Conservation (phyloP, 2,329 filamentous ascomycete species). For the Drechslerella dactyloides region DNA sequence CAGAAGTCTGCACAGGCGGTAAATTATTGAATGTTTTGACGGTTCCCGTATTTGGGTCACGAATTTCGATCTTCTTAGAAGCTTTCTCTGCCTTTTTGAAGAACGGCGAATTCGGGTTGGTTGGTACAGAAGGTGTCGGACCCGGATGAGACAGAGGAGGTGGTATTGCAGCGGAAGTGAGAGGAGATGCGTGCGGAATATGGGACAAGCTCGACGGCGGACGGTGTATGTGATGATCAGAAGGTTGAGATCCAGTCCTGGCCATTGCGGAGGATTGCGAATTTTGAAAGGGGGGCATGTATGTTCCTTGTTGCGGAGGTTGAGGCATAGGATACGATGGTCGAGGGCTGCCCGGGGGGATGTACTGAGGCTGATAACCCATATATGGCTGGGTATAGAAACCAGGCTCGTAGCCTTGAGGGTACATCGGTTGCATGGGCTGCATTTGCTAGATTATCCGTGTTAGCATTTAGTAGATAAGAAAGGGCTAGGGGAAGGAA, state of each 20-base stretch:
- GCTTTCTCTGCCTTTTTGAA: constrained; percentile 64
- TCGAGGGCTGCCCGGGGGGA: constrained; percentile 61
- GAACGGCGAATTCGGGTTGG: constrained; percentile 65
- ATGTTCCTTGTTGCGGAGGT: constrained; percentile 60
- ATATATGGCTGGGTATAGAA: constrained; percentile 55
- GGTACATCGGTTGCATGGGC: constrained; percentile 44
- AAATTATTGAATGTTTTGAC: constrained; percentile 55
- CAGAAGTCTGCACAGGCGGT: constrained; percentile 65
- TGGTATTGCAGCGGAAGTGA: constrained; percentile 53
- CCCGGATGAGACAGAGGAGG: constrained; percentile 62
- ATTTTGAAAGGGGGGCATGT: constrained; percentile 63
- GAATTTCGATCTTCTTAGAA: constrained; percentile 56
- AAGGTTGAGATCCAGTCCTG: constrained; percentile 79
- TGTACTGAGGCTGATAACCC: constrained; percentile 55
- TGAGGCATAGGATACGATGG: constrained; percentile 62
- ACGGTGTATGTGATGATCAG: constrained; percentile 64
- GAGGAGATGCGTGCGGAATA: constrained; percentile 66
- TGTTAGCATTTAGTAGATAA: constrained; percentile 8
- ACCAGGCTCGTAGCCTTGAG: constrained; percentile 53
- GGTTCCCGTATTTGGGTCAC: constrained; percentile 49
- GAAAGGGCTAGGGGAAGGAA: constrained; percentile 45
- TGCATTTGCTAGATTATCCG: constrained; percentile 28
- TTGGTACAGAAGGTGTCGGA: constrained; percentile 58
- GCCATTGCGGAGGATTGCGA: constrained; percentile 74
- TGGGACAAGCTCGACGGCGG: constrained; percentile 69